Evolutionary conservation across 2,329 filamentous ascomycete species (phyloP).

Genomic region (Ascochyta fabae): DNA sequence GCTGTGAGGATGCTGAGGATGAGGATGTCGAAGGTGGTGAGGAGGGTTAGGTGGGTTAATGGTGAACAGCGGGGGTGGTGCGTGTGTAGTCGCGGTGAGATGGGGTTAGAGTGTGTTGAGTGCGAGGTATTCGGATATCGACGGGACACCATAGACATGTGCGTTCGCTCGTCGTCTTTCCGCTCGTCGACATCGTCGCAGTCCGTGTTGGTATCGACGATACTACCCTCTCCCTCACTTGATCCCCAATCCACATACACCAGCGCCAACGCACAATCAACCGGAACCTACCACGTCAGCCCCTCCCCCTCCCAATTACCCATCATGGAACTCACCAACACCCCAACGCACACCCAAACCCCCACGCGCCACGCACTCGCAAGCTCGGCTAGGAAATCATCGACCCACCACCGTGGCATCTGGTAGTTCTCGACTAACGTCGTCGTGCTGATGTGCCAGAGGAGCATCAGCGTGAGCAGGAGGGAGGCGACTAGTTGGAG

Average conservation of each 20-base stretch:
- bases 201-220: not conserved
- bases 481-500: slow-evolving; percentile 20
- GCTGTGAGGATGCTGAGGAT: slow-evolving; percentile 11
- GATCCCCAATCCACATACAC: slow-evolving; percentile 24
- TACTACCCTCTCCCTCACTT: not conserved
- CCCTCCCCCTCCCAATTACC: not conserved
- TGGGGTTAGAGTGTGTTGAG: not conserved
- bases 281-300: slow-evolving; percentile 7
- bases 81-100: not conserved
- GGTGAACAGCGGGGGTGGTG: not conserved
- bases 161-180: no score
- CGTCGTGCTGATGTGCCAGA: slow-evolving; percentile 29
- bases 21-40: slow-evolving; percentile 14
- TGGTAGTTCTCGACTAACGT: slow-evolving; percentile 22
- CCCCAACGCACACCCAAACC: slow-evolving; percentile 22
- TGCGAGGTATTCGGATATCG: no score
- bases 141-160: no score
- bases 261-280: slow-evolving; percentile 20
- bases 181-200: not conserved
- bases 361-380: slow-evolving; percentile 8
- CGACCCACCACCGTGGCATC: slow-evolving; percentile 26
- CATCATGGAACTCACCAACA: not conserved
- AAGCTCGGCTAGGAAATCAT: slow-evolving; percentile 12
- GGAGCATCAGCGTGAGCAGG: slow-evolving; percentile 26
- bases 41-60: not conserved